Conservation (phyloP, 345 rosid species). For the Boechera stricta region DNA sequence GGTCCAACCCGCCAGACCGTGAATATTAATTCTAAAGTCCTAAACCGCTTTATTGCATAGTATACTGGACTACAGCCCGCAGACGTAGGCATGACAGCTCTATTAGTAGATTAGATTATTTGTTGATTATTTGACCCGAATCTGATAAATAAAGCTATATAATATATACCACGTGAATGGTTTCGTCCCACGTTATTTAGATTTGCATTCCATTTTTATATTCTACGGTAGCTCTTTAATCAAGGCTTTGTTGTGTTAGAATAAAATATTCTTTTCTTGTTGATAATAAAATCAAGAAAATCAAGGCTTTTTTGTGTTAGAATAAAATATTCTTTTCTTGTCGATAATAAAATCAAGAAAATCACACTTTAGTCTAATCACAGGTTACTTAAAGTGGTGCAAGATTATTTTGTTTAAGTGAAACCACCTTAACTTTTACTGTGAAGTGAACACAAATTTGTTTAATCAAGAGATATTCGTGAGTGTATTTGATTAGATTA, state of each 20-base stretch:
- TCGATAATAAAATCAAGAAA: too few species aligned
- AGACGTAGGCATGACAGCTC: too few species aligned
- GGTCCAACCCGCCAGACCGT: too few species aligned
- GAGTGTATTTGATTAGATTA: neutral
- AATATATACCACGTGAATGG: conserved; percentile 22
- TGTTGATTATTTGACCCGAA: conserved; percentile 15
- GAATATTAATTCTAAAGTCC: too few species aligned
- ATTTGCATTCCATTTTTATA: conserved; percentile 36
- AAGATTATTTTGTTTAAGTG: neutral
- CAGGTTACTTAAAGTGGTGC: conserved; percentile 2
- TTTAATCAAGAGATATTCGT: neutral
- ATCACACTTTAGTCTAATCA: neutral
- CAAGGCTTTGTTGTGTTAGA: conserved; percentile 26
- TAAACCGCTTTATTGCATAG: too few species aligned
- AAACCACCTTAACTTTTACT: too few species aligned
- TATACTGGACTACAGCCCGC: too few species aligned
- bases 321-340: too few species aligned
- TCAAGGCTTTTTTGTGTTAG: neutral
- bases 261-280: conserved; percentile 42
- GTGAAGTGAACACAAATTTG: too few species aligned
- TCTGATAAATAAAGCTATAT: conserved; percentile 21
- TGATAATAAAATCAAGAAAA: conserved; percentile 13
- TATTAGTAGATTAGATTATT: neutral
- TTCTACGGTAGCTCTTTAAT: conserved; percentile 34
- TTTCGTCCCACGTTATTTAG: neutral